Evolutionary conservation across 805 yeast species (phyloP).

Genomic region (Lipomyces chichibuensis): DNA sequence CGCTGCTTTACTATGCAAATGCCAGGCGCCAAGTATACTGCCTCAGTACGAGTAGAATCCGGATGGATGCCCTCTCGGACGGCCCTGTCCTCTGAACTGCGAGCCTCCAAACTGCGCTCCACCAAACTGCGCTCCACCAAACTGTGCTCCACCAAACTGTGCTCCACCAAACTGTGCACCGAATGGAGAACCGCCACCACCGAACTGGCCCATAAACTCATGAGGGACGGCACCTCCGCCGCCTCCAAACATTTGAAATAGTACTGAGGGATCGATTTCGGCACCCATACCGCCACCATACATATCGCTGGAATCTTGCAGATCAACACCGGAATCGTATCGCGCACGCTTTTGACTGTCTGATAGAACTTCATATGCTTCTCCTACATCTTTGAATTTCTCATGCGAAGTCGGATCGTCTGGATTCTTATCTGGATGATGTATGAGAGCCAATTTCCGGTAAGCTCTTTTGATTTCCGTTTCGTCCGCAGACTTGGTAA

Average conservation of each 20-base stretch:
- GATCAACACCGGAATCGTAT: constrained; percentile 86
- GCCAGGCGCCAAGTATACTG: not conserved
- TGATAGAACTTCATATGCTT: constrained; percentile 82
- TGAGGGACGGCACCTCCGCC: constrained; percentile 34
- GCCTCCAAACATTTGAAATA: constrained; percentile 49
- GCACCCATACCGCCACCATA: constrained; percentile 58
- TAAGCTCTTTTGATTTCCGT: constrained; percentile 75
- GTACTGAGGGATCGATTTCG: constrained; percentile 47
- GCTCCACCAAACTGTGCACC: constrained; percentile 21
- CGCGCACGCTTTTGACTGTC: constrained; percentile 86
- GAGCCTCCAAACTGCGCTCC: constrained; percentile 27
- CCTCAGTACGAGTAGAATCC: constrained; percentile 30
- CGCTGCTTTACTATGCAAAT: not conserved
- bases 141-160: constrained; percentile 31
- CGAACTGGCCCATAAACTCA: constrained; percentile 29
- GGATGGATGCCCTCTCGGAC: constrained; percentile 19
- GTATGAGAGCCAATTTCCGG: constrained; percentile 68
- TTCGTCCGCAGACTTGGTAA: constrained; percentile 55
- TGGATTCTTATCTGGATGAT: constrained; percentile 82
- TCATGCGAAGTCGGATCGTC: constrained; percentile 90
- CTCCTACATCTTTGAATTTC: constrained; percentile 88
- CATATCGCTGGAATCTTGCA: constrained; percentile 59
- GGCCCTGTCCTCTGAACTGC: constrained; percentile 29
- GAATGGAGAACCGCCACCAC: constrained; percentile 32
- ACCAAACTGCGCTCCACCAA: constrained; percentile 22